Base-by-base conservation (phyloP, 208 protist genomes). In the Leptomonas pyrrhocoris region DNA sequence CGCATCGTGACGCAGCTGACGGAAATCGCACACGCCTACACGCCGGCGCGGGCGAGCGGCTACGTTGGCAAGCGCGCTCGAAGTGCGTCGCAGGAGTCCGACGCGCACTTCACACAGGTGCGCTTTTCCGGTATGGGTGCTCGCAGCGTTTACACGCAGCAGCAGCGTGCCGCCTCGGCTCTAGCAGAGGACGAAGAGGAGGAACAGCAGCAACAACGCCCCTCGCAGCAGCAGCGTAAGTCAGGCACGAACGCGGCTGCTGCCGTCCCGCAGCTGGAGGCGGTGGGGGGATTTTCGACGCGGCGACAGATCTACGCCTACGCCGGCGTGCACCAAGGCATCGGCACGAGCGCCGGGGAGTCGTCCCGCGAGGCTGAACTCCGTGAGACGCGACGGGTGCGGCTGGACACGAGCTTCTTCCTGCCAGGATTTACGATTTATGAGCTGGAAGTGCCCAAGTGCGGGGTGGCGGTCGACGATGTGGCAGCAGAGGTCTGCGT, bases 391-490 rank as follows among this genome's bases (percentile, higher is more conserved):
- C 50, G 58, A 38, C 53, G 42, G 21, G 49, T 81, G 45, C 72
- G 71, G 0, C 63, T 77, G 8, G 71, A 77, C 42, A 67, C 55
- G 28, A 77, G 71, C 19, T 77, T 70, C 57, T 27, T 77, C 19
- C 63, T 77, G 21, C 63, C 63, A 15, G 63, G 71, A 9, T 54
- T 64, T 4, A 34, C 56, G 6, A 83, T 79, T 16, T 95, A 89
- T 59, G 90, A 95, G 61, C 42, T 95, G 36, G 87, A 95, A 72
- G 73, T 91, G n/a, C 80, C 81, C 8, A 66, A 79, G 40, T 74
- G 87, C 36, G 65, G 49, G 13, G 72, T 72, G 40, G 73, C 73
- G 1, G 54, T 85, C 11, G 68, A 81, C 19, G 90, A 96, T 38
- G 77, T 93, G 27, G 34, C 62, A 8, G 56, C 53, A 28, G 83